These are phyloP conservation scores for Phanerodontia chrysosporium DNA, from an alignment of 768 basidiomycete species.

Conservation along the genomic window DNA sequence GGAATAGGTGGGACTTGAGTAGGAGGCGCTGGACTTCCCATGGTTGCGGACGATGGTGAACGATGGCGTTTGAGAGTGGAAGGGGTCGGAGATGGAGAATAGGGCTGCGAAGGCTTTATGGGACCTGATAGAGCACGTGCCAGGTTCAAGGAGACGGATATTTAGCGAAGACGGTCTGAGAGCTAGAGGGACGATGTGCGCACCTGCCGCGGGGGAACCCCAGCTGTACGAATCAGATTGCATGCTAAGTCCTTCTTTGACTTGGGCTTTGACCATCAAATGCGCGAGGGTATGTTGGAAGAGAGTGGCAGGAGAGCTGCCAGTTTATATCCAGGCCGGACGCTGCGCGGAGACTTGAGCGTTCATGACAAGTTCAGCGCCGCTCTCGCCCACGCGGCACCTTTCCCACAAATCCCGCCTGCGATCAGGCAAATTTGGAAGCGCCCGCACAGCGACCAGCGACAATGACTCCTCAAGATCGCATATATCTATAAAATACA, in stretches of 20 bases:
- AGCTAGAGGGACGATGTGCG: conserved; percentile 3
- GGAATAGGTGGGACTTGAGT: conserved; percentile 40
- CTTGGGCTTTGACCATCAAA: conserved; percentile 22
- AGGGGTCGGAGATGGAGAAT: conserved; percentile 13
- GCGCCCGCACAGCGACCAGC: not conserved
- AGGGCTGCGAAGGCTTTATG: conserved; percentile 16
- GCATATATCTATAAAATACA: too few species aligned
- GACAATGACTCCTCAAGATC: too few species aligned
- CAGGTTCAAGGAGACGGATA: not conserved
- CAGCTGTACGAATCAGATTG: conserved; percentile 20
- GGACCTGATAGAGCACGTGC: conserved; percentile 23
- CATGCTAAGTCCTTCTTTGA: conserved; percentile 19
- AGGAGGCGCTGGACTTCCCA: conserved; percentile 25
- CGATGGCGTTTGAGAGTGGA: conserved; percentile 36
- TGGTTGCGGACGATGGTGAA: conserved; percentile 21
- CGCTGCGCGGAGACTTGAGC: not conserved
- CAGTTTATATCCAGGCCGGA: conserved; percentile 9
- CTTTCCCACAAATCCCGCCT: not conserved
- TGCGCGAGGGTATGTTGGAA: conserved; percentile 1
- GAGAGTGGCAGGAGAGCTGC: conserved; percentile 9
- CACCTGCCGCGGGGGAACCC: conserved; percentile 9
- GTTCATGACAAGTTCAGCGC: conserved; percentile 10
- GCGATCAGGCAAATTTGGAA: not conserved
- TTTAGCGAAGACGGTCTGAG: not conserved
- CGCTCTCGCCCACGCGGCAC: not conserved